Evolutionary conservation across 768 basidiomycete genomes (phyloP), one percentile per base, ranked within the genome.

Genomic region (Serendipita sp.): DNA sequence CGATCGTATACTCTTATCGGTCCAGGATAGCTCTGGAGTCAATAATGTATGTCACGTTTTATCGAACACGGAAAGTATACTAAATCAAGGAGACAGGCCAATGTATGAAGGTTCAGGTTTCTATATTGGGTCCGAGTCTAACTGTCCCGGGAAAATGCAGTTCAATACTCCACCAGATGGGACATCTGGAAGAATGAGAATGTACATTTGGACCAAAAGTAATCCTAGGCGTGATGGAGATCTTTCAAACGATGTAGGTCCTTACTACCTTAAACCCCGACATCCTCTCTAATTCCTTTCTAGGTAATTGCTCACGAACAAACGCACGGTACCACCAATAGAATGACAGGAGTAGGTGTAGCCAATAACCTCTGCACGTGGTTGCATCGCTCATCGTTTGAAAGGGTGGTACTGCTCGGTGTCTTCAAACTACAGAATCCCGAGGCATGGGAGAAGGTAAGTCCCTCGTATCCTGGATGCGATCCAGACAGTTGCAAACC

Each of bases 371-470:
- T 1, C n/a, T 16, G 23, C 23, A 23, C 23, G 23, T 23, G 23
- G 23, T 23, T 23, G 23, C 23, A 23, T 23, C 23, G 23, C 8
- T 8, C 16, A 7, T 51, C 16, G n/a, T 51, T n/a, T 16, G 7
- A 5, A 51, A 8, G 48, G 80, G 81, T 45, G 80, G 79, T 32
- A 80, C 79, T 30, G 80, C 79, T 47, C 74, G 82, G 11, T 86
- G 85, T 74, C 74, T 86, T 66, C 81, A 84, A 70, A 83, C 78
- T 32, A 76, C 76, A 34, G 85, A 86, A 69, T 76, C 84, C 2
- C 81, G 82, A n/a, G 85, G 85, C 11, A 79, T 86, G 78, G 85
- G 84, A 45, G 85, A 88, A 71, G 84, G 83, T 16, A 85, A 84
- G 83, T 1, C 23, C 23, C 23, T 23, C 23, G 23, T 23, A 81